phyloP scores from a whole-genome alignment of 1,284 basidiomycete species.

The Sanguinoderma infundibulare region DNA sequence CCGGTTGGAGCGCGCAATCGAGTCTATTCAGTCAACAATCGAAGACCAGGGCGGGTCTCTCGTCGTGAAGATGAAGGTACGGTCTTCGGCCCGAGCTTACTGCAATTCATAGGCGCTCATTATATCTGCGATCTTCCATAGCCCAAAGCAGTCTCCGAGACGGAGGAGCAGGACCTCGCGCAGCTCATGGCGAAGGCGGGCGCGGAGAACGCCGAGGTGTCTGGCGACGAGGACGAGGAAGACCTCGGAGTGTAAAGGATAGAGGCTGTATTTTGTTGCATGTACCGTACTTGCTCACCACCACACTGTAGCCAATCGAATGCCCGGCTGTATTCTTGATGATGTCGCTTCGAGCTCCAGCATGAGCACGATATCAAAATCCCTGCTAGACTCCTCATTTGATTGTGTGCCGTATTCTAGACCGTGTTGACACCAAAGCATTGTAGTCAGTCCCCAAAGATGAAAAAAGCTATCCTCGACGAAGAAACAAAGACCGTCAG shows the following conservation, averaged over 20 bases:
- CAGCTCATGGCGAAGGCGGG: constrained; percentile 94
- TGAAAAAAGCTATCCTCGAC: too few species aligned
- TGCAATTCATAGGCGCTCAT: not conserved
- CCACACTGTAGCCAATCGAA: constrained; percentile 15
- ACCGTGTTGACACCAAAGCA: too few species aligned
- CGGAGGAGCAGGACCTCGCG: constrained; percentile 93
- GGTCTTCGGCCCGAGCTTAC: constrained; percentile 22
- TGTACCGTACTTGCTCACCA: constrained; percentile 9
- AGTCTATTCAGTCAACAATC: constrained; percentile 87
- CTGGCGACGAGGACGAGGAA: constrained; percentile 91
- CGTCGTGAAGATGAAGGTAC: constrained; percentile 95
- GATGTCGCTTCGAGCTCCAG: not conserved
- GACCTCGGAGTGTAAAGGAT: constrained; percentile 41
- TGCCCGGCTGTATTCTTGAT: constrained; percentile 1
- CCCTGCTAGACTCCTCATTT: too few species aligned
- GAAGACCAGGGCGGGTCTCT: constrained; percentile 85
- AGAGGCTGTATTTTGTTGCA: not conserved
- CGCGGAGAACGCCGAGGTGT: constrained; percentile 92
- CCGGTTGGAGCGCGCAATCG: constrained; percentile 91
- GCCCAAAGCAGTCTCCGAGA: constrained; percentile 97
- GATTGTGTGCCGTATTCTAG: constrained; percentile 4
- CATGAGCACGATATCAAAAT: too few species aligned
- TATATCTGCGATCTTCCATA: constrained; percentile 35
- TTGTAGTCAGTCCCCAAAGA: too few species aligned
- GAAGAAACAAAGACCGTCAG: constrained; percentile 2